Evolutionary conservation across 441 rosid species (phyloP).

Genomic region (Flueggea neowawraea): DNA sequence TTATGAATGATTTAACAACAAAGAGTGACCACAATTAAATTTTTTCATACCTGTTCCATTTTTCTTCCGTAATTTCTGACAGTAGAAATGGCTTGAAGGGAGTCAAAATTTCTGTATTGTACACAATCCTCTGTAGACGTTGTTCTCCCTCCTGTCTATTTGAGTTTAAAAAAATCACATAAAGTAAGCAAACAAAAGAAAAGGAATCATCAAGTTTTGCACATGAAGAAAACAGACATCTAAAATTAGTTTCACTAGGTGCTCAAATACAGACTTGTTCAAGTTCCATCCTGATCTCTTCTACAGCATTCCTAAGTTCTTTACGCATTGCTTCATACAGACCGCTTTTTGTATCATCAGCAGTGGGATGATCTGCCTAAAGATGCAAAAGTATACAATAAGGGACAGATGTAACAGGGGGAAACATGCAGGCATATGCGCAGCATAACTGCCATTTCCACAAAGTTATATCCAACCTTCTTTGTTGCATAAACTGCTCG

Average conservation of each 20-base stretch:
- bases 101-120: slow-evolving; percentile 28
- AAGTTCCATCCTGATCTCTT: slow-evolving; percentile 57
- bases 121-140: slow-evolving; percentile 21
- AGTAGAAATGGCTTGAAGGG: slow-evolving; percentile 40
- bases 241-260: neutral
- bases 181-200: slow-evolving; percentile 15
- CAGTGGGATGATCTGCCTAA: slow-evolving; percentile 49
- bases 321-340: slow-evolving; percentile 61
- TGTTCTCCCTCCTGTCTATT: slow-evolving; percentile 50
- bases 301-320: slow-evolving; percentile 74
- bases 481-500: slow-evolving; percentile 72
- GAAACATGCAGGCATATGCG: neutral
- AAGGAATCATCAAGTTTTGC: slow-evolving; percentile 4
- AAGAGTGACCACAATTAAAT: slow-evolving; percentile 1
- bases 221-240: neutral
- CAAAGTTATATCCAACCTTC: slow-evolving; percentile 45
- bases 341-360: slow-evolving; percentile 38
- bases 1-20: neutral
- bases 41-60: slow-evolving; percentile 51
- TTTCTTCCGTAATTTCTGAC: slow-evolving; percentile 46
- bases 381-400: slow-evolving; percentile 11
- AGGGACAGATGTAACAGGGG: slow-evolving; percentile 9
- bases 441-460: slow-evolving; percentile 6
- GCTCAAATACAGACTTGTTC: slow-evolving; percentile 33
- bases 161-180: slow-evolving; percentile 13